Evolutionary conservation across 192 early-diverging fungal genomes (phyloP), one percentile per base, ranked within the genome.

Genomic region (Backusella westeae): DNA sequence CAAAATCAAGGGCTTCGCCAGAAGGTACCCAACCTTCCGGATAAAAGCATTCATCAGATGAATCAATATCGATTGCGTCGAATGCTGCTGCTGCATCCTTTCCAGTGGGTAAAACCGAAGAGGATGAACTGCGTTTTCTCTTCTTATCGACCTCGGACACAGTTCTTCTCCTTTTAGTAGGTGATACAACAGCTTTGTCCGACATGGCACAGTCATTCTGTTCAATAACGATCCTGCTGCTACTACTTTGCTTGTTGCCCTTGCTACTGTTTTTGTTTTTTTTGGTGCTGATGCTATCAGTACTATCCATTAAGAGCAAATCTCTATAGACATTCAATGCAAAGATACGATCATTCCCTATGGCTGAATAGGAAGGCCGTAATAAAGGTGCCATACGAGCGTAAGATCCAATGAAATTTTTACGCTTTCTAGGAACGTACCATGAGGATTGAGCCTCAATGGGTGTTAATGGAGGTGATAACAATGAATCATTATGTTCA

Each of bases 11-110:
- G 29, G 68, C 69, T 21, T 71, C 69, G 1, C 23, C 21, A 23
- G 66, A 56, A 7, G 78, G 78, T 67, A 75, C 69, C 78, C 78
- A 79, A 44, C 38, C 15, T 15, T 36, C 12, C n/a, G 78, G 74
- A 63, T 71, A 79, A 6, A 71, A 38, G 21, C 29, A 56, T 32
- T 65, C 34, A 39, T 79, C 78, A 21, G 65, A 46, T 19, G 23
- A 46, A 63, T 75, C 74, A 21, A 79, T 79, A 39, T 79, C 69
- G 26, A 79, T 67, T 26, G 74, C 26, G 66, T 79, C 78, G 72
- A 73, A 79, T n/a, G 69, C 74, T 19, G 72, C 39, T 29, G 78
- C 73, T 71, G 39, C 39, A 32, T 71, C 70, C 42, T 71, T 71
- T 71, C 70, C 70, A 19, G 41, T 71, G 23, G 70, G 70, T 71